These are phyloP conservation scores for Aspergillus phoenicis DNA, from an alignment of 2,329 filamentous ascomycete species.

Conservation along the genomic window DNA sequence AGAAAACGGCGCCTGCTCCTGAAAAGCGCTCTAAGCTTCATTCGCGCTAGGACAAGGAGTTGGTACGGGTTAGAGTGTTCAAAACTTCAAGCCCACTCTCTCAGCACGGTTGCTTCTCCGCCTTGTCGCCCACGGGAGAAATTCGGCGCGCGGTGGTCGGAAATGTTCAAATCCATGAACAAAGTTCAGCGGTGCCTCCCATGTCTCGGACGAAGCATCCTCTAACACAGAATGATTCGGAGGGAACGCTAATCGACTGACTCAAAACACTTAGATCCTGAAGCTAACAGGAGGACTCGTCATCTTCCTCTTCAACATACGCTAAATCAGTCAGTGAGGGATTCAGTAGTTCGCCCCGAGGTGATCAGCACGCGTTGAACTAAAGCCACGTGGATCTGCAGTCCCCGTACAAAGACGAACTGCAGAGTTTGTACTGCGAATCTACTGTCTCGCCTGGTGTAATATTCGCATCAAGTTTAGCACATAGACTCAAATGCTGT, in stretches of 20 bases:
- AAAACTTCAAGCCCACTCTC: not conserved
- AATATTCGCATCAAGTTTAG: not conserved
- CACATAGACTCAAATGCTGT: not conserved
- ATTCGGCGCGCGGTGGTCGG: not conserved
- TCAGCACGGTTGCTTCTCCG: not conserved
- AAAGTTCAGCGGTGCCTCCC: not conserved
- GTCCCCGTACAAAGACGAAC: not conserved
- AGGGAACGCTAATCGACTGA: not conserved
- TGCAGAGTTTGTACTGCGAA: not conserved
- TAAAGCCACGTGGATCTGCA: constrained; percentile 1
- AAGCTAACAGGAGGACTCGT: not conserved
- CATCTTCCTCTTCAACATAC: not conserved
- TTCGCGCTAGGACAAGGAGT: not conserved
- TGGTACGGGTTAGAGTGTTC: not conserved
- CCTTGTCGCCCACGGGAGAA: not conserved
- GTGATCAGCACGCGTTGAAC: not conserved
- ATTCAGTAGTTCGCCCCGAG: not conserved
- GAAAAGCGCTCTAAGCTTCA: not conserved
- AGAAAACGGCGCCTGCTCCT: not conserved
- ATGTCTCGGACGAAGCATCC: not conserved
- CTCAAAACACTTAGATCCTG: not conserved
- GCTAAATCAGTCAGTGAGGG: not conserved
- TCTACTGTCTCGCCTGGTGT: not conserved
- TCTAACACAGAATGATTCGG: not conserved
- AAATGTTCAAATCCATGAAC: not conserved